Base-by-base conservation (phyloP, 768 basidiomycete genomes). In the Leucosporidium creatinivorum region DNA sequence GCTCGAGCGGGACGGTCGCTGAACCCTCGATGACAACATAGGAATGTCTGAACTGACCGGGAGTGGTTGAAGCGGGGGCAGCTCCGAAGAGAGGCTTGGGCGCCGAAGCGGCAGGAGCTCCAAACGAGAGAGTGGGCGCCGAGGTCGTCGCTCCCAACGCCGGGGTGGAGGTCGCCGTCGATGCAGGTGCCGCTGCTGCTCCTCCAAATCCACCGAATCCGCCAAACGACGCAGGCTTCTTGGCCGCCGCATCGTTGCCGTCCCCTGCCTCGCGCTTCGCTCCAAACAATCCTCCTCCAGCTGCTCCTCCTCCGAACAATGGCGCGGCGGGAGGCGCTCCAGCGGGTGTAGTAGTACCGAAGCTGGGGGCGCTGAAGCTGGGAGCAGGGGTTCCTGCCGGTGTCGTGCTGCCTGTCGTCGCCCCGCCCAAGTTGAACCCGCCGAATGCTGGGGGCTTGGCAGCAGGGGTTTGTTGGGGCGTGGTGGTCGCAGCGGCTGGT, bases 51-150 rank as follows among this genome's bases (percentile, higher is more conserved):
- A 44, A 15, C 39, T 17, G 8, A 44, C 39, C 30, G 4, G 56
- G 21, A 2, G 62, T 23, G 0, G 58, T 2, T 6, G 62, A 28
- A 0, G 67, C 65, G 10, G 56, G 59, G 3, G 63, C 62, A 15
- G 52, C 52, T 12, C 68, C 68, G 25, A 69, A 69, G 7, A 69
- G 56, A 47, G 67, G 62, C 59, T 68, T 68, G 44, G 67, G 62
- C 44, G 62, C 58, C 25, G 62, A 61, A 4, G 51, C n/a, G 17
- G 51, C 51, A 52, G 51, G n/a, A 52, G 51, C 51, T 52, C 23
- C 51, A 15, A 52, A 52, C 23, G n/a, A 52, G 26, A 52, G 51
- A 9, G 26, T 18, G 51, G 51, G 23, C n/a, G 51, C 51, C n/a
- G 51, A 23, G 51, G 51, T 23, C 2, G 23, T 52, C n/a, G 51